Conservation (phyloP, 495 filamentous ascomycete species). For the Chlorociboria aeruginascens region DNA sequence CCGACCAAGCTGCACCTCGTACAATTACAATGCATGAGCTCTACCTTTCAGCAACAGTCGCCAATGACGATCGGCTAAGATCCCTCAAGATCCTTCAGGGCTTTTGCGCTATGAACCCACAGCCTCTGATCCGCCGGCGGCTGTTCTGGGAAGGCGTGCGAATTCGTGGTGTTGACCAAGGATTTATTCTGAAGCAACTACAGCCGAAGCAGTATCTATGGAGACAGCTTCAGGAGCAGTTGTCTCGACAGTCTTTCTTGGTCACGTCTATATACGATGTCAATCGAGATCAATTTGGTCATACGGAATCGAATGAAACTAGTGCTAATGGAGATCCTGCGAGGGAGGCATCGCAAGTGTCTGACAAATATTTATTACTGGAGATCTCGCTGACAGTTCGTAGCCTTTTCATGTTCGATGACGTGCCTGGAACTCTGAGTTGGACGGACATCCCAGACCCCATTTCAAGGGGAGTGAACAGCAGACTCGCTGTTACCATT, state of each 20-base stretch:
- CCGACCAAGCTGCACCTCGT: no score
- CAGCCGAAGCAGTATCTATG: slow-evolving; percentile 4
- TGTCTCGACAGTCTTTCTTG: slow-evolving; percentile 14
- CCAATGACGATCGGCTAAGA: slow-evolving; percentile 5
- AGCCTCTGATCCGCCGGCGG: slow-evolving; percentile 4
- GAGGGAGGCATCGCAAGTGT: background rate
- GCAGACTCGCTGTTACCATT: slow-evolving; percentile 8
- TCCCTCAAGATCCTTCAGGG: slow-evolving; percentile 15
- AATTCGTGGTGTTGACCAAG: slow-evolving; percentile 4
- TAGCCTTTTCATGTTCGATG: background rate
- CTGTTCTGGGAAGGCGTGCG: slow-evolving; percentile 13
- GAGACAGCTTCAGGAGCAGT: slow-evolving; percentile 6
- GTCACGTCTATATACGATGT: slow-evolving; percentile 13
- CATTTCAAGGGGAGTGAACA: slow-evolving; percentile 10
- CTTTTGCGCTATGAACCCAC: slow-evolving; percentile 14
- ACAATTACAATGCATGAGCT: slow-evolving; percentile 16
- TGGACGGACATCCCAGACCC: slow-evolving; percentile 18
- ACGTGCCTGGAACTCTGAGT: slow-evolving; percentile 9
- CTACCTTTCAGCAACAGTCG: slow-evolving; percentile 9
- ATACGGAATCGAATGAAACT: background rate
- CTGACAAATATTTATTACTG: background rate
- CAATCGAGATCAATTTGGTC: slow-evolving; percentile 3
- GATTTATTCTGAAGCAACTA: slow-evolving; percentile 3
- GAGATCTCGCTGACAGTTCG: background rate
- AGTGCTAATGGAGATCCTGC: background rate